Evolutionary conservation across 129 eudicot genomes (phyloP).

Genomic region (Apium graveolens): DNA sequence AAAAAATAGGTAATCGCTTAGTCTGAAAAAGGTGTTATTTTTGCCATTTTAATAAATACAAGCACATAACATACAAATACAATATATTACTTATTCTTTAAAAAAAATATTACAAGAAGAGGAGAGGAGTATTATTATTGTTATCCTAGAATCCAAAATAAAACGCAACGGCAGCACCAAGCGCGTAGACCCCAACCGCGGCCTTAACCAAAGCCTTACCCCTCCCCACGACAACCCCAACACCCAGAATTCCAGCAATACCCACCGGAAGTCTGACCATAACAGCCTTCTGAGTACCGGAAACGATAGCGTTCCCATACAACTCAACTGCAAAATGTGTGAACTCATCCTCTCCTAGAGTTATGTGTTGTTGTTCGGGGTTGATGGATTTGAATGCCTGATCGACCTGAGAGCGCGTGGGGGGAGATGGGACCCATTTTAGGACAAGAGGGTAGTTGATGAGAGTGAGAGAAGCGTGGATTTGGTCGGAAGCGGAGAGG

Average conservation of each 20-base stretch:
- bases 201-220: constrained; percentile 45
- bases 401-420: constrained; percentile 56
- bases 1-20: no score
- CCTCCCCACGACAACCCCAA: constrained; percentile 39
- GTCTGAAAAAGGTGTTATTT: no score
- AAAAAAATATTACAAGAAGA: no score
- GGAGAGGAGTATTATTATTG: no score
- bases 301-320: constrained; percentile 44
- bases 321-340: constrained; percentile 43
- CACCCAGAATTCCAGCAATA: constrained; percentile 55
- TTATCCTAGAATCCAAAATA: constrained; percentile 30
- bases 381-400: constrained; percentile 23
- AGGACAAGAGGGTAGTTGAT: constrained; percentile 32
- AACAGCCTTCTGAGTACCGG: constrained; percentile 36
- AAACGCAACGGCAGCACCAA: constrained; percentile 45
- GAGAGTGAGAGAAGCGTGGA: constrained; percentile 40
- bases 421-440: constrained; percentile 54
- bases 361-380: constrained; percentile 1
- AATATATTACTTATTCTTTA: no score
- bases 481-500: constrained; percentile 46
- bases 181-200: constrained; percentile 66
- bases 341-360: constrained; percentile 34
- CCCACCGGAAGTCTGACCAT: constrained; percentile 40
- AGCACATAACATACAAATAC: no score
- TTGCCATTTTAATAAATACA: no score